phyloP scores from a whole-genome alignment of 1,284 basidiomycete species.

The Malassezia caprae region DNA sequence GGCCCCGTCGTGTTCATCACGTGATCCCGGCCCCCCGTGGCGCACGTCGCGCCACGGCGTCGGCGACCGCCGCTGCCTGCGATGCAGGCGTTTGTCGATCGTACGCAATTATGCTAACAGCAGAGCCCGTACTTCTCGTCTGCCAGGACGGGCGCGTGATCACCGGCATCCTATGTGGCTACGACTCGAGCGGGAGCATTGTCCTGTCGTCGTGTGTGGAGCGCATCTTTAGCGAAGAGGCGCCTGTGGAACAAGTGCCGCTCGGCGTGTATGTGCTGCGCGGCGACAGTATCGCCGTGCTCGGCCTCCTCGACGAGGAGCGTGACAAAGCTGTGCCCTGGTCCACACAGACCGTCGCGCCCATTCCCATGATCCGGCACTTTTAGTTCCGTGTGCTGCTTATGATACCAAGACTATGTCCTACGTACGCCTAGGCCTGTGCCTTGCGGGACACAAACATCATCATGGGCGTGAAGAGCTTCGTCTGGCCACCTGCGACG shows the following conservation, averaged over 20 bases:
- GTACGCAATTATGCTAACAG: not conserved
- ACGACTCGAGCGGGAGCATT: slow-evolving; percentile 35
- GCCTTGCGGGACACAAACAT: slow-evolving; percentile 26
- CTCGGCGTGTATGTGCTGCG: slow-evolving; percentile 94
- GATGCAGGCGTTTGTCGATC: slow-evolving; percentile 19
- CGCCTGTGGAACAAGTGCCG: slow-evolving; percentile 84
- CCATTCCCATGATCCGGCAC: slow-evolving; percentile 55
- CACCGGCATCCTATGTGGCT: slow-evolving; percentile 37
- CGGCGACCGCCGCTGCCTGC: slow-evolving; percentile 13
- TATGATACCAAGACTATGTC: not conserved
- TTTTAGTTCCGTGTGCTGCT: not conserved
- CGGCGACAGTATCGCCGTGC: slow-evolving; percentile 86
- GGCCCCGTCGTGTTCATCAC: not conserved
- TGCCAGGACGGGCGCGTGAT: slow-evolving; percentile 84
- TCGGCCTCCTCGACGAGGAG: slow-evolving; percentile 80
- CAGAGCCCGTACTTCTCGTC: slow-evolving; percentile 71
- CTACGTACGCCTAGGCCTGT: not conserved
- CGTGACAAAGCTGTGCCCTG: slow-evolving; percentile 72
- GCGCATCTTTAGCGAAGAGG: slow-evolving; percentile 54
- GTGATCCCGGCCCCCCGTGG: not conserved
- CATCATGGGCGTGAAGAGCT: slow-evolving; percentile 56
- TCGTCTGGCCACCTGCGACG: slow-evolving; percentile 72
- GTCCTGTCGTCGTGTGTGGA: slow-evolving; percentile 38
- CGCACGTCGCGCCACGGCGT: not conserved
- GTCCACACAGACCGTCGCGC: slow-evolving; percentile 71